A percentile compares a stretch with the other conserved stretches of the same genome.
Conservation (phyloP, 306 rosid genomes). For the Malus sylvestris region DNA sequence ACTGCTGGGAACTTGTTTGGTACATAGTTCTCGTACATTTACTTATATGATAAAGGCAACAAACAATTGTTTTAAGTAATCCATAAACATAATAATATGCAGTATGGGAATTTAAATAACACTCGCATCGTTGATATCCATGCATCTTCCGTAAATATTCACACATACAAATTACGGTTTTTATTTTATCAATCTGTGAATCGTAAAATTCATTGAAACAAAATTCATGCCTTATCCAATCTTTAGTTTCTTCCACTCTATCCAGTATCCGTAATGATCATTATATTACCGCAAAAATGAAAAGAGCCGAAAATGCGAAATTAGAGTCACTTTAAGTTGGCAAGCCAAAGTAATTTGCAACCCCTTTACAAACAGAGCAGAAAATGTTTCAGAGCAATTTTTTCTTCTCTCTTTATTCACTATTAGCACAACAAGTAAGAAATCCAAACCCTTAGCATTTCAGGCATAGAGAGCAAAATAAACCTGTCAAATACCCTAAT, state of each 20-base stretch:
- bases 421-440: not conserved
- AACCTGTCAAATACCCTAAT: slow-evolving; percentile 1
- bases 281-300: not conserved
- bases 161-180: not conserved
- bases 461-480: not conserved
- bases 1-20: not conserved
- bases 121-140: not conserved
- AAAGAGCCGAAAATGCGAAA: not conserved
- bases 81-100: not conserved
- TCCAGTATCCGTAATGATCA: not conserved
- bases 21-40: not conserved
- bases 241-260: not conserved
- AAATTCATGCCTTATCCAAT: not conserved
- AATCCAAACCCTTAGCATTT: not conserved
- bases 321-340: not conserved
- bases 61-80: not conserved
- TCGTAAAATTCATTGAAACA: not conserved
- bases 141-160: not conserved
- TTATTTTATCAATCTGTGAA: not conserved
- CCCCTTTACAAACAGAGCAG: not conserved
- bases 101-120: not conserved
- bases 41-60: not conserved
- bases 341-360: not conserved
- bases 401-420: not conserved
- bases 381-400: not conserved